Evolutionary conservation across 2,329 filamentous ascomycete species (phyloP).

Genomic region (Aspergillus ibericus): DNA sequence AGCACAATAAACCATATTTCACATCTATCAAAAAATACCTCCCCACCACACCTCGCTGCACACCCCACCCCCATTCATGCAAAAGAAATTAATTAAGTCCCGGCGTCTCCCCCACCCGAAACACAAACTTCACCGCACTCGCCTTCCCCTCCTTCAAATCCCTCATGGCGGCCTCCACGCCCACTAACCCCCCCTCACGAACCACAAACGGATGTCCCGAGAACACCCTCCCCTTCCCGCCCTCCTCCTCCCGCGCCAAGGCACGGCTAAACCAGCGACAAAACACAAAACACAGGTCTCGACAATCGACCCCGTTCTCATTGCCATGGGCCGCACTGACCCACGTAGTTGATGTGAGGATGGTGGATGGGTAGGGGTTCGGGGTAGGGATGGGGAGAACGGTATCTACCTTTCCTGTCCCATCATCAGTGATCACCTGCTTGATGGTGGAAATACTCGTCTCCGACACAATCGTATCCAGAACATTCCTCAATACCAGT

Average conservation of each 20-base stretch:
- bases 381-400: background rate
- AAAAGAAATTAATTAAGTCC: background rate
- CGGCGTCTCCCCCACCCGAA: slow-evolving; percentile 47
- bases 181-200: slow-evolving; percentile 53
- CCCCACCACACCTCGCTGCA: background rate
- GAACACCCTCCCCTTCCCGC: slow-evolving; percentile 45
- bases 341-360: background rate
- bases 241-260: slow-evolving; percentile 21
- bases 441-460: background rate
- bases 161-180: slow-evolving; percentile 53
- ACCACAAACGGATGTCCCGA: slow-evolving; percentile 52
- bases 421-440: background rate
- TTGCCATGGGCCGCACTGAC: slow-evolving; percentile 8
- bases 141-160: slow-evolving; percentile 61
- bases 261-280: slow-evolving; percentile 48
- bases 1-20: no score
- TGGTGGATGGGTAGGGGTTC: no score
- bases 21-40: no score
- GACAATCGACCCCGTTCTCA: slow-evolving; percentile 5
- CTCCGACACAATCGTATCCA: slow-evolving; percentile 11
- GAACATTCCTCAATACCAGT: slow-evolving; percentile 1
- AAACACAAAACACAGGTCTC: slow-evolving; percentile 43
- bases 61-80: background rate
- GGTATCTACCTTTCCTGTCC: background rate
- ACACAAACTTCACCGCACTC: slow-evolving; percentile 64